A percentile compares a stretch with the other conserved stretches of the same genome.
Conservation (phyloP, 73 alveolate species). For the Symbiodinium natans region DNA sequence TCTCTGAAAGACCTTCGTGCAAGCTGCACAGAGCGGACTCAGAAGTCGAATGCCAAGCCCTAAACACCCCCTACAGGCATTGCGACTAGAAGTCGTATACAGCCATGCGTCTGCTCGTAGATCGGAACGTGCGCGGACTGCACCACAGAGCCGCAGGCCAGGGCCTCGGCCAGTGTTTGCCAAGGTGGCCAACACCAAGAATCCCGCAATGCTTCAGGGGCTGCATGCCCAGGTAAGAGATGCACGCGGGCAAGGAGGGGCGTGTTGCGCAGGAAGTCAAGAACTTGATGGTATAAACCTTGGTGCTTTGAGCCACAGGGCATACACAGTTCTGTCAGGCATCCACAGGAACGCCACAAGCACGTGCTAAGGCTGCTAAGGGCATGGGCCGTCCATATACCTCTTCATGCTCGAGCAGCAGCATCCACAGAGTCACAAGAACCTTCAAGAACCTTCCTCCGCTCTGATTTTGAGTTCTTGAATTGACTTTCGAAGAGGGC, state of each 20-base stretch:
- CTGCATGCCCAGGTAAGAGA: not conserved
- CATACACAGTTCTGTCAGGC: not conserved
- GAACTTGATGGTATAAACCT: conserved; percentile 49
- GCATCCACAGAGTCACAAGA: not conserved
- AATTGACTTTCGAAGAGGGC: not conserved
- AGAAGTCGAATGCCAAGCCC: too few relatives aligned
- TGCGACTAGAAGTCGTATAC: not conserved
- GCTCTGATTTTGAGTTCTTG: not conserved
- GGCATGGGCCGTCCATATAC: not conserved
- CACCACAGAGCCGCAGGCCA: conserved; percentile 86
- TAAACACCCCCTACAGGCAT: not conserved
- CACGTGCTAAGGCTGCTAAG: not conserved
- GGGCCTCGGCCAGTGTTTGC: not conserved
- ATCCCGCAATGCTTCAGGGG: not conserved
- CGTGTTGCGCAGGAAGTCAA: conserved; percentile 47
- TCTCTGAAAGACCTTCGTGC: conserved; percentile 39
- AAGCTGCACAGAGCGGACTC: too few relatives aligned
- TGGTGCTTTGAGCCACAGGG: not conserved
- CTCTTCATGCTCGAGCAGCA: not conserved
- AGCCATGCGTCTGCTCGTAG: conserved; percentile 38
- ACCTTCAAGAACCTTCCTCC: not conserved
- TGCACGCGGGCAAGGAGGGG: conserved; percentile 65
- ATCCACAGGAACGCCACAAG: too few relatives aligned
- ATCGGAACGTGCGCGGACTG: conserved; percentile 82
- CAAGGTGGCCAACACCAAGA: not conserved